A percentile compares a stretch with the other conserved stretches of the same genome.
Conservation (phyloP, 108 stramenopile species). For the Fragilaria crotonensis region DNA sequence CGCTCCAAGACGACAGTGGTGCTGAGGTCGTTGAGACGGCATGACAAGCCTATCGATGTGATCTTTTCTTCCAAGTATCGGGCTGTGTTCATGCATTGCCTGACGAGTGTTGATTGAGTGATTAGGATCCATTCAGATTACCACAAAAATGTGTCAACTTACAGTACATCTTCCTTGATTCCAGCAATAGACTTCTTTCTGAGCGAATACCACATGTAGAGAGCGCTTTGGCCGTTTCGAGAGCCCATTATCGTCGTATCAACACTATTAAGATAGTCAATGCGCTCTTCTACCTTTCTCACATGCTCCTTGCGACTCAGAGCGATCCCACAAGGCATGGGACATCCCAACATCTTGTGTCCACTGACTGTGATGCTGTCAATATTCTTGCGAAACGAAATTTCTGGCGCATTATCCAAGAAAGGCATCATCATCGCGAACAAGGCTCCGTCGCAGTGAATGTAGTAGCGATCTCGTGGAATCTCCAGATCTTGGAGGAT, state of each 20-base stretch:
- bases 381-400: slow-evolving; percentile 78
- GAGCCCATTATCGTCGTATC: slow-evolving; percentile 56
- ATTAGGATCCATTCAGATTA: background rate
- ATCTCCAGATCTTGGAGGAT: slow-evolving; percentile 63
- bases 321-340: slow-evolving; percentile 87
- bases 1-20: slow-evolving; percentile 80
- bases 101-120: slow-evolving; percentile 4
- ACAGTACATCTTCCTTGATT: slow-evolving; percentile 78
- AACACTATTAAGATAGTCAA: slow-evolving; percentile 68
- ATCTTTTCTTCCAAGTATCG: slow-evolving; percentile 71
- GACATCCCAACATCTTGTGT: slow-evolving; percentile 88
- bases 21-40: slow-evolving; percentile 73
- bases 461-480: slow-evolving; percentile 75
- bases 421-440: slow-evolving; percentile 92
- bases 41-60: slow-evolving; percentile 53
- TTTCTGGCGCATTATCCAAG: slow-evolving; percentile 69
- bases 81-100: slow-evolving; percentile 83
- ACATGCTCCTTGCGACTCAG: slow-evolving; percentile 82
- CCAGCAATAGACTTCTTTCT: slow-evolving; percentile 84
- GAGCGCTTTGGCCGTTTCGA: slow-evolving; percentile 49
- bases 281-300: slow-evolving; percentile 71
- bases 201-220: slow-evolving; percentile 85
- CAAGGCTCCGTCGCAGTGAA: slow-evolving; percentile 84
- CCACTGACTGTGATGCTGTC: slow-evolving; percentile 83
- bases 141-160: slow-evolving; percentile 10